Percentiles rank a stretch among this genome's conserved stretches.
These are phyloP conservation scores for Amylostereum areolatum DNA, from an alignment of 1,284 basidiomycete genomes.

Conservation along the genomic window DNA sequence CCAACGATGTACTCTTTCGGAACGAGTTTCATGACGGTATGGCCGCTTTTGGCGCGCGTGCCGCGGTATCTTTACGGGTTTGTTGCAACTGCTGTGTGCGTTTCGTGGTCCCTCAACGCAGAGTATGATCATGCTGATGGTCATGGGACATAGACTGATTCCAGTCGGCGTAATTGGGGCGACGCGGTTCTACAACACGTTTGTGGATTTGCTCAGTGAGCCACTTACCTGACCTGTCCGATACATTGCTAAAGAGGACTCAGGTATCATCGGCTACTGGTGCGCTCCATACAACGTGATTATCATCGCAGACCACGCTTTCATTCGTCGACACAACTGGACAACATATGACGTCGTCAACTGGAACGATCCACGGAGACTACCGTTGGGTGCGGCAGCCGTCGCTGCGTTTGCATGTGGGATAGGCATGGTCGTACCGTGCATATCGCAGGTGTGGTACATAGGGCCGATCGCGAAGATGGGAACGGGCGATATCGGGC, in stretches of 20 bases:
- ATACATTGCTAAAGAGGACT: too few species aligned
- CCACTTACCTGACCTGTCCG: too few species aligned
- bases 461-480: conserved; percentile 37
- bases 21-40: conserved; percentile 65
- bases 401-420: conserved; percentile 39
- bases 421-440: conserved; percentile 47
- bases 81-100: conserved; percentile 65
- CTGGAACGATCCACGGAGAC: conserved; percentile 34
- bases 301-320: conserved; percentile 49
- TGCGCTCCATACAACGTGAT: conserved; percentile 47
- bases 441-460: conserved; percentile 58
- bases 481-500: conserved; percentile 53
- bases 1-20: conserved; percentile 77
- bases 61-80: conserved; percentile 72
- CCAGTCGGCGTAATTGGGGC: conserved; percentile 56
- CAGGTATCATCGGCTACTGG: conserved; percentile 54
- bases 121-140: too few species aligned
- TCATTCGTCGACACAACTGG: conserved; percentile 41
- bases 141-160: conserved; percentile 34
- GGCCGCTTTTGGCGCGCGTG: conserved; percentile 46
- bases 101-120: conserved; percentile 3
- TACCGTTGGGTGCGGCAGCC: conserved; percentile 43
- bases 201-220: conserved; percentile 37
- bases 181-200: conserved; percentile 49
- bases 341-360: conserved; percentile 27